Base-by-base conservation (phyloP, 371 early-diverging fungal genomes). In the Umbelopsis sp. region DNA sequence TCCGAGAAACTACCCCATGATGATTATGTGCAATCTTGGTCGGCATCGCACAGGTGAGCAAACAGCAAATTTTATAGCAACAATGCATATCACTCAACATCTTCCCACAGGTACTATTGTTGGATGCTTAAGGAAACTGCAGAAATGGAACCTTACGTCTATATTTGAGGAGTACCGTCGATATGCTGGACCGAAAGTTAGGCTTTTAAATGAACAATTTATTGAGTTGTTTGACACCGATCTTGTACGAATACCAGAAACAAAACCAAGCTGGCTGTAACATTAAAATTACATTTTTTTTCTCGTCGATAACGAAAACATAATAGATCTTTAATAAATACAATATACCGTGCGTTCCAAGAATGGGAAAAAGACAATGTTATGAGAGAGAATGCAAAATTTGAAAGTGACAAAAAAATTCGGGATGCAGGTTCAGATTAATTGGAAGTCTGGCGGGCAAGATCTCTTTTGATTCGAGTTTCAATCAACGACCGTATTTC, bases 101-200 rank as follows among this genome's bases (percentile, higher is more conserved):
- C 50, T 50, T 44, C 12, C 41, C 12, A 12, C 69, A 93, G 93
- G 95, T 20, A 97, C 99, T 0, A 94, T 98, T 70, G 94, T 97
- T 11, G 99, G 99, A 18, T 98, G 99, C 71, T 78, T 98, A 77
- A 86, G 99, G 69, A 98, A 98, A 78, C 84, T 98, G 45, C 99
- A 98, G 75, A 84, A 91, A 37, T 98, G 99, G 99, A 98, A 96
- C 76, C 79, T 98, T 73, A 96, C 99, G 14, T 92, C 95, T 16
- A 98, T 98, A 24, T 97, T 98, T 80, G 97, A 97, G 76, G 99
- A 98, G 74, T 98, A 98, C 78, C 86, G 97, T 44, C 84, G 97
- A 51, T 97, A 94, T 78, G 96, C 97, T n/a, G 98, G 97, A 4
- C 93, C 95, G 1, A 97, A 97, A 81, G 97, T 96, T 38, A 87